These are phyloP conservation scores for Margaritispora aquatica DNA, from an alignment of 495 filamentous ascomycete genomes.

Conservation along the genomic window DNA sequence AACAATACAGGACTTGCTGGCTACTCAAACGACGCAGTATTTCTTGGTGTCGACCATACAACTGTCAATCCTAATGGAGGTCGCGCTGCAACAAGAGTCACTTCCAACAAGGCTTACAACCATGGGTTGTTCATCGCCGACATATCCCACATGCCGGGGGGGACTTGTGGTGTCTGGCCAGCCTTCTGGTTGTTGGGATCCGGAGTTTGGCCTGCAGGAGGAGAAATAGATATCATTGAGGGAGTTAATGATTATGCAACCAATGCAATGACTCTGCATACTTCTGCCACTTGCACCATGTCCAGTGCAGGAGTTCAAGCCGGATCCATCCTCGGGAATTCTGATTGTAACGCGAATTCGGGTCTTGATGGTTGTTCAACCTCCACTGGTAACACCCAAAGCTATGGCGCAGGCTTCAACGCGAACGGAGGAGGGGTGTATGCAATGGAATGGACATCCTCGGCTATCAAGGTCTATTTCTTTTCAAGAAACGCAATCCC, in stretches of 20 bases:
- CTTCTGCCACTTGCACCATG: constrained; percentile 55
- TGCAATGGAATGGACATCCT: constrained; percentile 66
- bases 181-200: constrained; percentile 66
- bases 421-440: constrained; percentile 66
- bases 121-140: constrained; percentile 69
- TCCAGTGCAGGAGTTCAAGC: constrained; percentile 39
- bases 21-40: constrained; percentile 40
- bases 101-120: constrained; percentile 60
- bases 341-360: constrained; percentile 50
- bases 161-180: constrained; percentile 58
- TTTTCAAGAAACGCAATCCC: constrained; percentile 58
- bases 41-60: constrained; percentile 48
- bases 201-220: constrained; percentile 63
- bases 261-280: constrained; percentile 74
- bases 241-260: constrained; percentile 63
- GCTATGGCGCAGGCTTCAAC: constrained; percentile 71
- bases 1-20: constrained; percentile 50
- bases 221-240: constrained; percentile 92
- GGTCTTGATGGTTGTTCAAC: constrained; percentile 44
- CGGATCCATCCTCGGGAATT: constrained; percentile 36
- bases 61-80: constrained; percentile 41
- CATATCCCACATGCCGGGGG: constrained; percentile 68
- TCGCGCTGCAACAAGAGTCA: constrained; percentile 63
- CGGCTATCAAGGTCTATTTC: constrained; percentile 69
- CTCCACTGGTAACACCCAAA: constrained; percentile 38